Evolutionary conservation across 108 stramenopile genomes (phyloP).

Genomic region (Fistulifera pelliculosa): DNA sequence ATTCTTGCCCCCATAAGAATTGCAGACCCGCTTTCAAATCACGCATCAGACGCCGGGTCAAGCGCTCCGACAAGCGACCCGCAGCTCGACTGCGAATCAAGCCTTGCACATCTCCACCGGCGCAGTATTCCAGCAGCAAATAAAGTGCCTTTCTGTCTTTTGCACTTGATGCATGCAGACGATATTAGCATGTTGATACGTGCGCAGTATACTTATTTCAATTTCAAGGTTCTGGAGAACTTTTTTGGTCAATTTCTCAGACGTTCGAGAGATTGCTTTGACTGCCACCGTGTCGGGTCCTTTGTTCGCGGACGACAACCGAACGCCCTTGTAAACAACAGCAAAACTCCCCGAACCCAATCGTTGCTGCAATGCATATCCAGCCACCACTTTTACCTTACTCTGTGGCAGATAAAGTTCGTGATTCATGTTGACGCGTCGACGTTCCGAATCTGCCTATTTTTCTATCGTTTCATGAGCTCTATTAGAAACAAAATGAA

Average conservation of each 20-base stretch:
- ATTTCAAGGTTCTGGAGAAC: conserved; percentile 91
- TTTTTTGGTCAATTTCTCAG: conserved; percentile 87
- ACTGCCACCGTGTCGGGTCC: conserved; percentile 66
- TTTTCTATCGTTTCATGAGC: too few relatives aligned
- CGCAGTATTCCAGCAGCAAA: conserved; percentile 92
- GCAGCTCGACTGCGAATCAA: conserved; percentile 68
- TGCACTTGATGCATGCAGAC: conserved; percentile 77
- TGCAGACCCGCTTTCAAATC: conserved; percentile 85
- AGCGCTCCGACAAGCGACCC: conserved; percentile 64
- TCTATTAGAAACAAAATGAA: too few relatives aligned
- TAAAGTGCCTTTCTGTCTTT: conserved; percentile 82
- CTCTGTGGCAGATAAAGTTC: too few relatives aligned
- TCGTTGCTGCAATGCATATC: conserved; percentile 52
- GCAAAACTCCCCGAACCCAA: conserved; percentile 77
- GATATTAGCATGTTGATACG: conserved; percentile 88
- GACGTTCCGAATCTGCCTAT: too few relatives aligned
- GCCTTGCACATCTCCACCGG: conserved; percentile 89
- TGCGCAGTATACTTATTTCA: conserved; percentile 91
- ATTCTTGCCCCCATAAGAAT: conserved; percentile 78
- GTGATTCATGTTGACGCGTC: too few relatives aligned
- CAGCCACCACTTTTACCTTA: conserved; percentile 47
- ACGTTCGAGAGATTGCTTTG: conserved; percentile 82
- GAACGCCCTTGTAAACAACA: conserved; percentile 77
- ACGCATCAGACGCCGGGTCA: conserved; percentile 79
- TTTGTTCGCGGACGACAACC: conserved; percentile 10